phyloP scores from a whole-genome alignment of 257 asterid genomes.

The Plantago ovata region DNA sequence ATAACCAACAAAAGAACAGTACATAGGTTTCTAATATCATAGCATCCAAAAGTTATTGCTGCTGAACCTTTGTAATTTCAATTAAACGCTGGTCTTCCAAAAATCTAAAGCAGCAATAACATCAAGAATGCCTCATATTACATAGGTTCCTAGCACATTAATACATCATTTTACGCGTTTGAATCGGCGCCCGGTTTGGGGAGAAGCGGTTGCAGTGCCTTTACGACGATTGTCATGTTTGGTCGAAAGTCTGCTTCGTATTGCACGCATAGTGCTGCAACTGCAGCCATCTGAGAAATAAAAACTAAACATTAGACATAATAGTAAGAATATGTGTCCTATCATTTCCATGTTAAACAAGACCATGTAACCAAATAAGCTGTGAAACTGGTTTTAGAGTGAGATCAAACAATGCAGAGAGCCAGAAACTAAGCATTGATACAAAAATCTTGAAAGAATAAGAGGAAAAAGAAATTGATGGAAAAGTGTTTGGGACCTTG shows the following conservation, averaged over 20 bases:
- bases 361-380: too few relatives aligned
- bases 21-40: background rate
- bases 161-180: constrained; percentile 17
- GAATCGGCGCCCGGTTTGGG: constrained; percentile 59
- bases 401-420: too few relatives aligned
- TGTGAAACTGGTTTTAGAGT: too few relatives aligned
- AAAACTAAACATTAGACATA: background rate
- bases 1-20: too few relatives aligned
- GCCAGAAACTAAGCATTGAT: too few relatives aligned
- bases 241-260: constrained; percentile 95
- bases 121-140: background rate
- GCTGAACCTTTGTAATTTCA: constrained; percentile 2
- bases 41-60: background rate
- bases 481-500: constrained; percentile 40
- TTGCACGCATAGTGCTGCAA: constrained; percentile 94
- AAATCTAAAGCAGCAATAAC: background rate
- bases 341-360: too few relatives aligned
- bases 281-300: constrained; percentile 76
- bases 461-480: background rate
- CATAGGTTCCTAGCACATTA: constrained; percentile 6
- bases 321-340: too few relatives aligned
- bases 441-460: background rate
- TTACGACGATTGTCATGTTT: constrained; percentile 90
- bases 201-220: constrained; percentile 93
- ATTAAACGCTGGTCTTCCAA: background rate